A percentile compares a stretch with the other conserved stretches of the same genome.
Conservation (phyloP, 768 basidiomycete genomes). For the Paxillus ammoniavirescens region DNA sequence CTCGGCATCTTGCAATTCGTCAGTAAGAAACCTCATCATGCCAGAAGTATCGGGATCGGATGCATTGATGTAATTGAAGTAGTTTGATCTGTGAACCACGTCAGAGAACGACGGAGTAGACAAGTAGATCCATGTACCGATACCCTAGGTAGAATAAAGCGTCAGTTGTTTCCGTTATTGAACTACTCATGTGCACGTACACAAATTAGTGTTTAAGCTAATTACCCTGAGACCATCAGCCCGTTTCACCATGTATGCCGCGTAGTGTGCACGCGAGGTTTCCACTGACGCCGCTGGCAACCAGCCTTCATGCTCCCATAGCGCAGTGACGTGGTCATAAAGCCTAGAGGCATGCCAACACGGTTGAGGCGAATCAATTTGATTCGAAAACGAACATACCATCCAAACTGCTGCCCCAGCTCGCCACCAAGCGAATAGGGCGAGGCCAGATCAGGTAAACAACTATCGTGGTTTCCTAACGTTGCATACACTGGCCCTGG, state of each 20-base stretch:
- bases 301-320: slow-evolving; percentile 76
- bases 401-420: slow-evolving; percentile 62
- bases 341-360: slow-evolving; percentile 45
- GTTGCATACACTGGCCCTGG: slow-evolving; percentile 74
- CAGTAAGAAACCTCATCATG: slow-evolving; percentile 74
- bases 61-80: slow-evolving; percentile 77
- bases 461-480: slow-evolving; percentile 77
- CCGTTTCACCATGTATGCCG: slow-evolving; percentile 69
- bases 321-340: slow-evolving; percentile 68
- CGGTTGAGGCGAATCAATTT: not conserved
- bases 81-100: slow-evolving; percentile 49
- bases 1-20: slow-evolving; percentile 77
- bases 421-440: slow-evolving; percentile 53
- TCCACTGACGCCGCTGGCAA: slow-evolving; percentile 54
- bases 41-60: slow-evolving; percentile 68
- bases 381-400: slow-evolving; percentile 38
- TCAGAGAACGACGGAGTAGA: slow-evolving; percentile 6
- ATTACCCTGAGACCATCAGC: slow-evolving; percentile 68
- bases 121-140: slow-evolving; percentile 17
- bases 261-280: slow-evolving; percentile 65
- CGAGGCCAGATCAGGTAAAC: slow-evolving; percentile 56
- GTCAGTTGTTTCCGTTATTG: not conserved
- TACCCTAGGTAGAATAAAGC: slow-evolving; percentile 27
- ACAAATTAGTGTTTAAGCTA: slow-evolving; percentile 74
- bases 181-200: slow-evolving; percentile 39